These are phyloP conservation scores for Helichrysum umbraculigerum DNA, from an alignment of 129 eudicot species.

Conservation along the genomic window DNA sequence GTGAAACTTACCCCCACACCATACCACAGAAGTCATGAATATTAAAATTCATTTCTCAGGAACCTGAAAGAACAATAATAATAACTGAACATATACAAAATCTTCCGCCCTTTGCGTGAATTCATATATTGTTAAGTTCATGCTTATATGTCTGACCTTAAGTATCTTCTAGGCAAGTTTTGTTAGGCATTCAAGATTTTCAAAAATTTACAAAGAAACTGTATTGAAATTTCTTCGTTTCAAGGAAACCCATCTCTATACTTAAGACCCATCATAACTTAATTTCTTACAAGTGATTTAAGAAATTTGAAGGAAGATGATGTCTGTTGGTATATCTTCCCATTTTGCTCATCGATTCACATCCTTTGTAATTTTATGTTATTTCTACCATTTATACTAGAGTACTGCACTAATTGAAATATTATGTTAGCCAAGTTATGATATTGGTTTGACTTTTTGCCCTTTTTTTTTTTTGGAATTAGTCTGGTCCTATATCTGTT, in stretches of 20 bases:
- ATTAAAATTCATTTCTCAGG: neutral
- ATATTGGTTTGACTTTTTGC: neutral
- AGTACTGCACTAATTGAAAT: neutral
- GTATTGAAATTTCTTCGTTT: neutral
- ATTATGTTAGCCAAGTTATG: neutral
- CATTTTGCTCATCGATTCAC: neutral
- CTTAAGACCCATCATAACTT: neutral
- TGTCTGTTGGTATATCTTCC: neutral
- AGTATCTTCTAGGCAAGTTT: neutral
- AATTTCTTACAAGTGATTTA: neutral
- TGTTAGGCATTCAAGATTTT: neutral
- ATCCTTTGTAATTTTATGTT: neutral
- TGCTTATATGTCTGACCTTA: neutral
- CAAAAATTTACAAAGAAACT: neutral
- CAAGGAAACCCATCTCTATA: neutral
- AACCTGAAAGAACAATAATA: neutral
- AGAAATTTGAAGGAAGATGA: constrained; percentile 4
- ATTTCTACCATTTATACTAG: neutral
- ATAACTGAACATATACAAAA: too few relatives aligned
- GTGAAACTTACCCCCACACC: neutral
- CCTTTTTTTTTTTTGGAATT: neutral
- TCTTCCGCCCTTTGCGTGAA: neutral
- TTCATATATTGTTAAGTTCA: neutral
- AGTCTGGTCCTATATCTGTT: neutral
- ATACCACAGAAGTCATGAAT: neutral